Evolutionary conservation across 1,284 basidiomycete species (phyloP).

Genomic region (Calocybe gambosa): DNA sequence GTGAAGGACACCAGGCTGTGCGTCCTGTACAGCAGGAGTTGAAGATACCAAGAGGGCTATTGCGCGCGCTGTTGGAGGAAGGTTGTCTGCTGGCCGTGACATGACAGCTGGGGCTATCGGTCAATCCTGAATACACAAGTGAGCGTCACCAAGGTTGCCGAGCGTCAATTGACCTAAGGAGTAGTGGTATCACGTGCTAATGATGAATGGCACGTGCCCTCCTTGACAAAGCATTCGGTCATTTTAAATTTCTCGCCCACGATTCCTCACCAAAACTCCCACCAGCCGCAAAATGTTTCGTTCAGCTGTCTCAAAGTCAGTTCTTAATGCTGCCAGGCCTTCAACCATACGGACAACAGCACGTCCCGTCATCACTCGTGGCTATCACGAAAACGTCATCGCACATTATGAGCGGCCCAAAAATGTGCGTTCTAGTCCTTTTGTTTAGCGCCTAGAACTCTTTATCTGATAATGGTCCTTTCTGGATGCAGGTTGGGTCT

Average conservation of each 20-base stretch:
- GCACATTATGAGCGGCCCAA: slow-evolving; percentile 93
- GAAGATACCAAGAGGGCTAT: slow-evolving; percentile 91
- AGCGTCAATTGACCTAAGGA: neutral
- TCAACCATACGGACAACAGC: slow-evolving; percentile 33
- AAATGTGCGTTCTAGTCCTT: slow-evolving; percentile 62
- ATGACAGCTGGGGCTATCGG: slow-evolving; percentile 28
- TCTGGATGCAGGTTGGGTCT: slow-evolving; percentile 77
- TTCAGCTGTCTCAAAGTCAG: slow-evolving; percentile 48
- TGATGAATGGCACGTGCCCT: neutral
- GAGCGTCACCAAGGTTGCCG: too few relatives aligned
- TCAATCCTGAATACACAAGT: neutral
- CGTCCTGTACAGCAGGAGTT: slow-evolving; percentile 89
- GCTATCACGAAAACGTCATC: slow-evolving; percentile 91
- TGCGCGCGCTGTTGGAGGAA: slow-evolving; percentile 86
- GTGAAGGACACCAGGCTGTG: slow-evolving; percentile 89
- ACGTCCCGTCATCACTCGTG: slow-evolving; percentile 50
- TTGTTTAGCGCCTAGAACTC: slow-evolving; percentile 19
- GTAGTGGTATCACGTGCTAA: neutral
- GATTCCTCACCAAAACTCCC: slow-evolving; percentile 19
- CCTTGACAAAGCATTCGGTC: slow-evolving; percentile 18
- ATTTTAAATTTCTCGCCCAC: slow-evolving; percentile 14
- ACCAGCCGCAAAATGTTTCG: slow-evolving; percentile 57
- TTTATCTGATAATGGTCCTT: slow-evolving; percentile 52
- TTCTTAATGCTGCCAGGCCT: slow-evolving; percentile 41
- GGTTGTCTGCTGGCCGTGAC: slow-evolving; percentile 63